phyloP scores from a whole-genome alignment of 1,139 yeast species.

The Debaryomyces fabryi region DNA sequence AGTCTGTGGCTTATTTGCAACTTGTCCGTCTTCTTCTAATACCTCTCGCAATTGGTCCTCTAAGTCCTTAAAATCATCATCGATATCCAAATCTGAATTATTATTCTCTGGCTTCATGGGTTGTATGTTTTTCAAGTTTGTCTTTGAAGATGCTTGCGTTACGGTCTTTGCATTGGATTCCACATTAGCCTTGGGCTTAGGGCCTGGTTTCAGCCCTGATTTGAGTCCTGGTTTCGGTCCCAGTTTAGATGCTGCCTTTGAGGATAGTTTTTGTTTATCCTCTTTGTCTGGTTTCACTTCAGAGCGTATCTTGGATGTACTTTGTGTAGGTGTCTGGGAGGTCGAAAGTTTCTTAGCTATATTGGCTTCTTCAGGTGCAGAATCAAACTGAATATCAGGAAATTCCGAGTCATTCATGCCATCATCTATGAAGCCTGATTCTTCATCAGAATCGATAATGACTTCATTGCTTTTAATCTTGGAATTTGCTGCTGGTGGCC shows the following conservation, averaged over 20 bases:
- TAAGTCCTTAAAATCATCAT: constrained; percentile 48
- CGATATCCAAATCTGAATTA: constrained; percentile 24
- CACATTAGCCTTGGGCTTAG: neutral
- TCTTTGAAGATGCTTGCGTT: neutral
- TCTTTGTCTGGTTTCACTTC: neutral
- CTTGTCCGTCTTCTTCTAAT: constrained; percentile 29
- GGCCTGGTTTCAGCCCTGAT: neutral
- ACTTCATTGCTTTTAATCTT: constrained; percentile 15
- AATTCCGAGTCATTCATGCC: constrained; percentile 40
- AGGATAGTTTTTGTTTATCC: neutral
- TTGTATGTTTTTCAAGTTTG: neutral
- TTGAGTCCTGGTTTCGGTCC: neutral
- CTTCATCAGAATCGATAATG: constrained; percentile 17
- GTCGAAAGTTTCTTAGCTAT: neutral
- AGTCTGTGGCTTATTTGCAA: neutral
- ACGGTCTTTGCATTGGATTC: neutral
- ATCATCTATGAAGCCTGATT: constrained; percentile 34
- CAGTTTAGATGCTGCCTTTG: neutral
- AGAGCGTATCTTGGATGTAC: neutral
- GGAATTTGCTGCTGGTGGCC: constrained; percentile 19
- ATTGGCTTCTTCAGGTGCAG: neutral
- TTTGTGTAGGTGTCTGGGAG: neutral
- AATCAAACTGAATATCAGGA: neutral
- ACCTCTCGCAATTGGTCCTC: constrained; percentile 50
- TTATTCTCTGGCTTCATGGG: neutral